Conservation (phyloP, 2,329 filamentous ascomycete genomes). For the Botrytis cinerea region DNA sequence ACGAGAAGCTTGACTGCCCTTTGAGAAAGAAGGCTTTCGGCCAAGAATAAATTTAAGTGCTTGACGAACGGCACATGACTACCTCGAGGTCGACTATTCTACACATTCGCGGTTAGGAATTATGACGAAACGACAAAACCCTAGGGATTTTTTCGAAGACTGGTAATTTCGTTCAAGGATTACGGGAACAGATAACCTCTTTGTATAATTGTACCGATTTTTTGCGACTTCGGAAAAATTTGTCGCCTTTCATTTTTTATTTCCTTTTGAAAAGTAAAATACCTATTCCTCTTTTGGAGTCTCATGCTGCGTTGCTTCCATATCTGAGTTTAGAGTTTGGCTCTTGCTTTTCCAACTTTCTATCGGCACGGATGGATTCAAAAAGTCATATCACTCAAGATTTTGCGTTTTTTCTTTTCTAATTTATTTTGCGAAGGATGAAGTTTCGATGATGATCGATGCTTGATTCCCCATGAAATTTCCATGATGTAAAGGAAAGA, state of each 20-base stretch:
- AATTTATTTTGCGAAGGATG: constrained; percentile 20
- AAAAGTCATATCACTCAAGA: constrained; percentile 4
- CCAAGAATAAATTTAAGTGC: constrained; percentile 55
- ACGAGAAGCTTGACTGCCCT: constrained; percentile 85
- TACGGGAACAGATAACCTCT: constrained; percentile 33
- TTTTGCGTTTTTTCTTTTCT: constrained; percentile 16
- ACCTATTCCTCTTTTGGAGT: constrained; percentile 22
- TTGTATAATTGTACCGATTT: constrained; percentile 36
- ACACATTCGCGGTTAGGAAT: constrained; percentile 36
- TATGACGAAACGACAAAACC: constrained; percentile 36
- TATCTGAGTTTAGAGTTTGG: constrained; percentile 24
- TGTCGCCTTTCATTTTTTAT: constrained; percentile 18
- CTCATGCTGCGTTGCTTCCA: constrained; percentile 24
- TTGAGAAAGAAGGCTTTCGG: constrained; percentile 23
- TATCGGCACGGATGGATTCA: constrained; percentile 13
- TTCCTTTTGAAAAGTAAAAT: constrained; percentile 22
- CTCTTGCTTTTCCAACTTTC: constrained; percentile 7
- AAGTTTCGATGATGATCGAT: constrained; percentile 25
- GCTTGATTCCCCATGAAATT: constrained; percentile 14
- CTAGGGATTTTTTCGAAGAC: constrained; percentile 40
- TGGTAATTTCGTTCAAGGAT: constrained; percentile 41
- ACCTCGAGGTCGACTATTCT: constrained; percentile 33
- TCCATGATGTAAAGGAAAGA: constrained; percentile 22
- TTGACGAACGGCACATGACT: constrained; percentile 31
- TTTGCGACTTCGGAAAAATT: background rate